Evolutionary conservation across 164 flowering plant genomes (phyloP).

Genomic region (Piper betle): DNA sequence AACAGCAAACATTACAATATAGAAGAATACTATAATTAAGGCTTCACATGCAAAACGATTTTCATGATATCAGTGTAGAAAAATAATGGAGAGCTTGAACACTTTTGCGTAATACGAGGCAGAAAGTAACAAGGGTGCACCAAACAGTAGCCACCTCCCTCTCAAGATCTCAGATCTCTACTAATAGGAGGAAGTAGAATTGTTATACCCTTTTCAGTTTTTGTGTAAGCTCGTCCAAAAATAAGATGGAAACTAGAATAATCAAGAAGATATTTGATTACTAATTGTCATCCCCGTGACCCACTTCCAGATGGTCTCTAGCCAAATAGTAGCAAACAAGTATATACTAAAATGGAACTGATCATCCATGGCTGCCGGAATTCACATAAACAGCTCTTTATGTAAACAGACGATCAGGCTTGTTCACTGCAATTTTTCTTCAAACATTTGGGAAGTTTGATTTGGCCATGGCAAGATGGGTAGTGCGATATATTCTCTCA

Average conservation of each 20-base stretch:
- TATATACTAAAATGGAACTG: conserved; percentile 23
- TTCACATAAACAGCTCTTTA: conserved; percentile 44
- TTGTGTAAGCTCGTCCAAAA: not conserved
- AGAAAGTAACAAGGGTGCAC: not conserved
- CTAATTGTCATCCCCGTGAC: not conserved
- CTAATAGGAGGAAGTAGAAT: not conserved
- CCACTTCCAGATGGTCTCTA: not conserved
- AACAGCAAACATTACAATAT: no score
- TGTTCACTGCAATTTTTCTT: conserved; percentile 16
- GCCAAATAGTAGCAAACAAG: conserved; percentile 9
- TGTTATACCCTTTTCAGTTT: no score
- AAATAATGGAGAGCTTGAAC: not conserved
- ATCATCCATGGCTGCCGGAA: conserved; percentile 57
- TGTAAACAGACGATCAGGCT: conserved; percentile 30
- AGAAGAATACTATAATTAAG: no score
- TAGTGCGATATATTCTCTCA: not conserved
- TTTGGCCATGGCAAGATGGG: not conserved
- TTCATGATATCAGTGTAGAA: no score
- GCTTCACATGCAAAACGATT: no score
- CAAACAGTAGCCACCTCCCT: not conserved
- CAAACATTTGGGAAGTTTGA: conserved; percentile 13
- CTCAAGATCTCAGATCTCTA: not conserved
- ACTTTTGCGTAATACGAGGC: not conserved
- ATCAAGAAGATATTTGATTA: no score
- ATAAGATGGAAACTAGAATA: not conserved